These are phyloP conservation scores for Mycena kentingensis DNA, from an alignment of 768 basidiomycete genomes.

Conservation along the genomic window DNA sequence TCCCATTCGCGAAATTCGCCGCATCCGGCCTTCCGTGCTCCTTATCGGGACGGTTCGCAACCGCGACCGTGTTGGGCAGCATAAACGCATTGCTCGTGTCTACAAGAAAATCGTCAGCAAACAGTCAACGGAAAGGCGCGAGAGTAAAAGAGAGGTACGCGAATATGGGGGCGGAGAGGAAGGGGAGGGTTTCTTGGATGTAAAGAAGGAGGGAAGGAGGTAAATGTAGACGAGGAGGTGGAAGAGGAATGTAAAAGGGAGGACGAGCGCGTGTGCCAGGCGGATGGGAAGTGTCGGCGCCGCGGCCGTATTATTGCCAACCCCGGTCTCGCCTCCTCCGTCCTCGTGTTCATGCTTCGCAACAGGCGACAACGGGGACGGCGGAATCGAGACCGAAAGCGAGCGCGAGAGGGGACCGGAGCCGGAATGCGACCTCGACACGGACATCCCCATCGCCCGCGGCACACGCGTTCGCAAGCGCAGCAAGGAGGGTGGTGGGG, in stretches of 20 bases:
- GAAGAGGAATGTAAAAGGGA: neutral
- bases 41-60: neutral
- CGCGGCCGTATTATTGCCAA: neutral
- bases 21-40: neutral
- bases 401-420: neutral
- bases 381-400: neutral
- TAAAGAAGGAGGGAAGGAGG: neutral
- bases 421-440: neutral
- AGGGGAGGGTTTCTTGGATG: neutral
- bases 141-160: neutral
- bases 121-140: neutral
- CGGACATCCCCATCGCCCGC: neutral
- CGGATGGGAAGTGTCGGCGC: neutral
- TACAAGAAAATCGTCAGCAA: neutral
- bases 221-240: neutral
- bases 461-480: constrained; percentile 1
- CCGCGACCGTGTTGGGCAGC: neutral
- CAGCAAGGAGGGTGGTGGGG: neutral
- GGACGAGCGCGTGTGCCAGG: neutral
- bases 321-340: neutral
- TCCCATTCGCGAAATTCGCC: neutral
- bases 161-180: neutral
- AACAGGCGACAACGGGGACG: neutral
- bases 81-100: neutral
- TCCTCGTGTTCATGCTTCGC: neutral